phyloP scores from a whole-genome alignment of 306 rosid genomes.

The Begonia masoniana region DNA sequence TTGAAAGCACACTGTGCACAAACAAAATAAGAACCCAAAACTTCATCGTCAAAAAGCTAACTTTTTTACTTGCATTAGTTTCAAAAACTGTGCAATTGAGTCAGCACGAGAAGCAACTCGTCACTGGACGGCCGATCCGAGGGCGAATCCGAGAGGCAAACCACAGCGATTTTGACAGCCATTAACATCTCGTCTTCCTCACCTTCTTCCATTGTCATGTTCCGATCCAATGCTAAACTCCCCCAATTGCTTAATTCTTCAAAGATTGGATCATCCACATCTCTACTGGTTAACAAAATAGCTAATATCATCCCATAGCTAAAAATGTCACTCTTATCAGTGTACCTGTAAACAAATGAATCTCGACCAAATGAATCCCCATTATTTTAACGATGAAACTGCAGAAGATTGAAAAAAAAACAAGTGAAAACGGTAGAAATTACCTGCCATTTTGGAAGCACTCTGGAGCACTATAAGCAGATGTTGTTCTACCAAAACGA shows the following conservation, averaged over 20 bases:
- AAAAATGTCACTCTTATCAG: constrained; percentile 87
- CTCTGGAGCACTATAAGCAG: constrained; percentile 64
- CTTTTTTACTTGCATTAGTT: not conserved
- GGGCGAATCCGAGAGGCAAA: constrained; percentile 79
- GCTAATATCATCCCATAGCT: constrained; percentile 87
- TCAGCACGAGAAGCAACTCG: constrained; percentile 94
- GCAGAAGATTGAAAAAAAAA: too few relatives aligned
- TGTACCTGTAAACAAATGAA: constrained; percentile 63
- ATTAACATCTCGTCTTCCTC: constrained; percentile 97
- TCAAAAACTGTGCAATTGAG: constrained; percentile 94
- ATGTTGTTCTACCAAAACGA: constrained; percentile 28
- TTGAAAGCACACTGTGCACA: too few relatives aligned
- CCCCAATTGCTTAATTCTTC: constrained; percentile 67
- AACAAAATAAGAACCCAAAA: not conserved
- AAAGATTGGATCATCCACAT: constrained; percentile 66
- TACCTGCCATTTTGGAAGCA: constrained; percentile 62
- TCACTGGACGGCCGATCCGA: constrained; percentile 94
- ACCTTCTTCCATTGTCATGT: constrained; percentile 69
- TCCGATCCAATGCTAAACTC: constrained; percentile 68
- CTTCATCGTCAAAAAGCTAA: not conserved
- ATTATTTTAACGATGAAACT: too few relatives aligned
- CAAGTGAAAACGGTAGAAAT: not conserved
- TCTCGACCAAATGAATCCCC: too few relatives aligned
- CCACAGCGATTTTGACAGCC: constrained; percentile 90
- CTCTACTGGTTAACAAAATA: constrained; percentile 66